Evolutionary conservation across 768 basidiomycete genomes (phyloP), one percentile per base, ranked within the genome.

Genomic region (Tylopilus cervinicoccineus): DNA sequence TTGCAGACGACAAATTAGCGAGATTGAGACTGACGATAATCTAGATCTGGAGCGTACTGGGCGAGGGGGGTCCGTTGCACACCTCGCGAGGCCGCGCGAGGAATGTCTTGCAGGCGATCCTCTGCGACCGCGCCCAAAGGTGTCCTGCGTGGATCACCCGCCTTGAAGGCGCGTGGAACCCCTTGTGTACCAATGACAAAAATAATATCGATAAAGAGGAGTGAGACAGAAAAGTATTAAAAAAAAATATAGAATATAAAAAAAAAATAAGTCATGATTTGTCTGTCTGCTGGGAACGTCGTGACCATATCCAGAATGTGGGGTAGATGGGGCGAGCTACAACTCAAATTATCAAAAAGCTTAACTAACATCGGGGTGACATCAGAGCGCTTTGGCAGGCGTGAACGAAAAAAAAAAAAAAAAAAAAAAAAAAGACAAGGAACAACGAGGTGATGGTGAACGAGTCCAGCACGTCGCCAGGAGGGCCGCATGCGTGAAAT

Each of bases 261-360:
- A 27, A 38, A 43, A 26, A 32, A 13, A 8, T 36, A 4, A 11
- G 19, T 16, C 20, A 2, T 14, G 31, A 38, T 24, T 13, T 24
- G 19, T 26, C 24, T 24, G 36, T n/a, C 26, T 38, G 40, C 23
- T 34, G 41, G 16, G 32, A 37, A 48, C 19, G 29, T 36, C 27
- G n/a, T n/a, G n/a, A 4, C 55, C 36, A 20, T 50, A 48, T 49
- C 19, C 19, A 45, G 54, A 56, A 33, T 50, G 53, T 47, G 57
- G 46, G 60, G 49, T 51, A 45, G 46, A 39, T 48, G 52, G 38
- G 45, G 51, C 43, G 51, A 43, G 45, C 23, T 22, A 23, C 38
- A 61, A 64, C 47, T 48, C 56, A 63, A 53, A 53, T 49, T 45
- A 59, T 53, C 51, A 52, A 62, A 58, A 65, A 65, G 63, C 45